Conservation (phyloP, 2,329 filamentous ascomycete genomes). For the Tricladium varicosporioides region DNA sequence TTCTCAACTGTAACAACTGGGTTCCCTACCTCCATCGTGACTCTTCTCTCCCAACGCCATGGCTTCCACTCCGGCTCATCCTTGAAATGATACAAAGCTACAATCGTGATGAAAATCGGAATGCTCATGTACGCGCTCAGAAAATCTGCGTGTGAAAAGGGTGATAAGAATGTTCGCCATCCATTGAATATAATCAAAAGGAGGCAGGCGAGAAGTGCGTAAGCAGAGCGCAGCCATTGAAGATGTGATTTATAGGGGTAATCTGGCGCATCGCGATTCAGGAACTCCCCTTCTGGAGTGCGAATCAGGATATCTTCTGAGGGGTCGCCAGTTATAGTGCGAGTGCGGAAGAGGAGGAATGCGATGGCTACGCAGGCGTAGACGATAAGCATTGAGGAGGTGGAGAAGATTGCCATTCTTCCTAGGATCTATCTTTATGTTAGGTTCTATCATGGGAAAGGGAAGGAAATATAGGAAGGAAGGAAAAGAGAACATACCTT, state of each 20-base stretch:
- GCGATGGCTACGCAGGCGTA: slow-evolving; percentile 36
- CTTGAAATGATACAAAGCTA: too few species aligned
- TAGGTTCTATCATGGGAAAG: neutral
- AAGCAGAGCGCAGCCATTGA: slow-evolving; percentile 16
- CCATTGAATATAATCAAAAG: slow-evolving; percentile 16
- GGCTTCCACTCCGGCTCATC: too few species aligned
- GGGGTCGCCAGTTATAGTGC: too few species aligned
- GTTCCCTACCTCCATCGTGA: too few species aligned
- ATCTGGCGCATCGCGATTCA: neutral
- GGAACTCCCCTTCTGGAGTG: slow-evolving; percentile 11
- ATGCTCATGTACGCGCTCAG: slow-evolving; percentile 16
- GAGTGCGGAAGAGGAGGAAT: slow-evolving; percentile 34
- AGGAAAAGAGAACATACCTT: slow-evolving; percentile 4
- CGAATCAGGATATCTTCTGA: too few species aligned
- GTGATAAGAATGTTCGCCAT: slow-evolving; percentile 16
- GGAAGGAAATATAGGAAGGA: too few species aligned
- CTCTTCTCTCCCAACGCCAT: too few species aligned
- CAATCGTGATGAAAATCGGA: too few species aligned
- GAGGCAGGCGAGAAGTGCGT: slow-evolving; percentile 12
- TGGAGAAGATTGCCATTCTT: slow-evolving; percentile 36
- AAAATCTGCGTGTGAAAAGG: slow-evolving; percentile 16
- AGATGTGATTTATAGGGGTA: slow-evolving; percentile 17
- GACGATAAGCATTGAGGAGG: slow-evolving; percentile 38
- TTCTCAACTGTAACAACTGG: too few species aligned
- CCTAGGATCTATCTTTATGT: slow-evolving; percentile 22